Conservation (phyloP, 2,329 filamentous ascomycete species). For the Colletotrichum eleusines region DNA sequence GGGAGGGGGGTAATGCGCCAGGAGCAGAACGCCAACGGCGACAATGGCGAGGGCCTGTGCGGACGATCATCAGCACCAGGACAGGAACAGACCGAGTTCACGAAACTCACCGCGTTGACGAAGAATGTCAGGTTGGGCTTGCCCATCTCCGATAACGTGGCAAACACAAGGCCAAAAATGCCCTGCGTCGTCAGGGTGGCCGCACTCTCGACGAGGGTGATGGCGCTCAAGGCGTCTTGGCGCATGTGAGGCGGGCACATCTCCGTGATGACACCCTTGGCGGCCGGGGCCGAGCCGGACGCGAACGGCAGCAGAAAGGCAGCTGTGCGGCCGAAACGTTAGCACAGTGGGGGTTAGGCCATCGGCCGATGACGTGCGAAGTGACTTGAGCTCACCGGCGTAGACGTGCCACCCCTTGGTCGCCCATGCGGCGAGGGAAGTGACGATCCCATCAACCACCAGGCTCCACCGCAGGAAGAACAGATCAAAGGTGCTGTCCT, state of each 20-base stretch:
- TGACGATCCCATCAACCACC: slow-evolving; percentile 73
- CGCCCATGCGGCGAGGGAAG: slow-evolving; percentile 72
- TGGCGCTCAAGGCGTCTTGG: slow-evolving; percentile 75
- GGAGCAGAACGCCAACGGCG: slow-evolving; percentile 59
- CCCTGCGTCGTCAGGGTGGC: slow-evolving; percentile 73
- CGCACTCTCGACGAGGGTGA: slow-evolving; percentile 78
- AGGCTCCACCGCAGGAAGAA: slow-evolving; percentile 76
- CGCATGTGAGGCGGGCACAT: slow-evolving; percentile 74
- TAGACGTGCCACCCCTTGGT: slow-evolving; percentile 77
- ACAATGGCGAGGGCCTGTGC: slow-evolving; percentile 65
- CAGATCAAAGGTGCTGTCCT: slow-evolving; percentile 72
- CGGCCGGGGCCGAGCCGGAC: slow-evolving; percentile 75
- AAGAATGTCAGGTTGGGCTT: slow-evolving; percentile 74
- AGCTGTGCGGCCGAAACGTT: slow-evolving; percentile 52
- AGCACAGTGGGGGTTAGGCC: no score
- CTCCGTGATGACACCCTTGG: slow-evolving; percentile 79
- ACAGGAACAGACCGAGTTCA: not conserved
- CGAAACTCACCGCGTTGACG: slow-evolving; percentile 69
- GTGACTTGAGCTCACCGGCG: slow-evolving; percentile 55
- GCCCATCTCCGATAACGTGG: slow-evolving; percentile 70
- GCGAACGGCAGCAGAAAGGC: slow-evolving; percentile 75
- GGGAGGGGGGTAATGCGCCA: slow-evolving; percentile 59
- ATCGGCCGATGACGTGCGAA: not conserved
- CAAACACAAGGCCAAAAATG: slow-evolving; percentile 76
- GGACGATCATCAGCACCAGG: slow-evolving; percentile 11